Percentiles rank a stretch among this genome's conserved stretches.
phyloP scores from a whole-genome alignment of 805 yeast species.

The Wickerhamiella galacta region DNA sequence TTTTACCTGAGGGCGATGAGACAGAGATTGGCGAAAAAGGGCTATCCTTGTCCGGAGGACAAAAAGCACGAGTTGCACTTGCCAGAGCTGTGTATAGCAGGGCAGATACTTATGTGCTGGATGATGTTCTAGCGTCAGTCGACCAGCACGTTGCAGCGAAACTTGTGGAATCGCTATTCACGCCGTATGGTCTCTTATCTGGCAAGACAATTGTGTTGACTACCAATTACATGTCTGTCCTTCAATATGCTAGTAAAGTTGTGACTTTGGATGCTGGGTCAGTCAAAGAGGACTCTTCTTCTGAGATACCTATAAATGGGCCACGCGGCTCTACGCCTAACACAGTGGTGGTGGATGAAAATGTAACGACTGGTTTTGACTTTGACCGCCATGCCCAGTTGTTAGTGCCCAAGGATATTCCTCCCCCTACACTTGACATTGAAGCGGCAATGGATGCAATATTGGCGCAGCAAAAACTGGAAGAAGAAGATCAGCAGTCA shows the following conservation, averaged over 20 bases:
- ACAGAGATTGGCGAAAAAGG: constrained; percentile 94
- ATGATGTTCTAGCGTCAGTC: constrained; percentile 87
- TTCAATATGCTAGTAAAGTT: constrained; percentile 49
- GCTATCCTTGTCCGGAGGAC: constrained; percentile 88
- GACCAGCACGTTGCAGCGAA: constrained; percentile 87
- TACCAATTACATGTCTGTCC: constrained; percentile 60
- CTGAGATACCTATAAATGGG: too few relatives aligned
- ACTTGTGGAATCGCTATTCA: constrained; percentile 57
- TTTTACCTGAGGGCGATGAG: constrained; percentile 67
- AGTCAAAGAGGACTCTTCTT: too few relatives aligned
- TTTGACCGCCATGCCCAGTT: neutral
- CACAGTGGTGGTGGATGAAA: neutral
- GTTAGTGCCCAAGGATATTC: neutral
- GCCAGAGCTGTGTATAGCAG: constrained; percentile 92
- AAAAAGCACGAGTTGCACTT: constrained; percentile 76
- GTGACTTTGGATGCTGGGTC: constrained; percentile 43
- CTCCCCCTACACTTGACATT: neutral
- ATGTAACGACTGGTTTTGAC: neutral
- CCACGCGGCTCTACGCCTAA: neutral
- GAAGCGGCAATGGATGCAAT: neutral
- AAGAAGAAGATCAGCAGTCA: constrained; percentile 3
- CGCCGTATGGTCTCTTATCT: constrained; percentile 56
- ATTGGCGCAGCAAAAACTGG: neutral
- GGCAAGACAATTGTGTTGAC: constrained; percentile 57
- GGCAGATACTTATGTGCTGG: constrained; percentile 72